A percentile compares a stretch with the other conserved stretches of the same genome.
phyloP scores from a whole-genome alignment of 2,329 filamentous ascomycete genomes.

The Dactylella cylindrospora region DNA sequence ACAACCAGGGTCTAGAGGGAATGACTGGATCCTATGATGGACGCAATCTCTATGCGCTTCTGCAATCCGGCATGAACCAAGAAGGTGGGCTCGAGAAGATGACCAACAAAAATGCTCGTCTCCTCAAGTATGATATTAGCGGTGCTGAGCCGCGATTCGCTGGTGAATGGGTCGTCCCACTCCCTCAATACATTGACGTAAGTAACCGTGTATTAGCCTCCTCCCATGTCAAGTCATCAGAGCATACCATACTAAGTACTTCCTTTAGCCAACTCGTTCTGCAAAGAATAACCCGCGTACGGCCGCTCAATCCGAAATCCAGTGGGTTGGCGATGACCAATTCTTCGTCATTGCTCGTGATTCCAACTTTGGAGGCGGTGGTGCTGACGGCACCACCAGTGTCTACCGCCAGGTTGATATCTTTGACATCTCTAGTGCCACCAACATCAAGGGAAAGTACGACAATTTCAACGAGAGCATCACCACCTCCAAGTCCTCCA shows the following conservation, averaged over 20 bases:
- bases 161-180: slow-evolving; percentile 66
- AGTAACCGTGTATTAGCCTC: too few relatives aligned
- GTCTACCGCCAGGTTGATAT: slow-evolving; percentile 70
- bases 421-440: slow-evolving; percentile 64
- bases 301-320: slow-evolving; percentile 69
- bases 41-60: slow-evolving; percentile 64
- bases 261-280: slow-evolving; percentile 48
- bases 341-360: slow-evolving; percentile 70
- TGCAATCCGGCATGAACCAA: slow-evolving; percentile 67
- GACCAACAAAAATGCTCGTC: slow-evolving; percentile 61
- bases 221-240: too few relatives aligned
- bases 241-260: background rate
- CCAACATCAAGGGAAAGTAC: slow-evolving; percentile 57
- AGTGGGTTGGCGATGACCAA: slow-evolving; percentile 63
- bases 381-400: slow-evolving; percentile 54
- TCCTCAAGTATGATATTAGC: slow-evolving; percentile 66
- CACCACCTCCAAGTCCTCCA: slow-evolving; percentile 57
- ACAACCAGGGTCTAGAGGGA: slow-evolving; percentile 76
- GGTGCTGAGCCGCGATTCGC: slow-evolving; percentile 55
- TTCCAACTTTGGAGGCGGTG: slow-evolving; percentile 61
- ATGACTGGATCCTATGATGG: slow-evolving; percentile 65
- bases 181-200: slow-evolving; percentile 62
- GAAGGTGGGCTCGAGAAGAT: slow-evolving; percentile 62
- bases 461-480: slow-evolving; percentile 52
- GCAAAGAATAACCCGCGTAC: slow-evolving; percentile 57